Evolutionary conservation across 352 stramenopile species (phyloP).

Genomic region (Globisporangium nunn): DNA sequence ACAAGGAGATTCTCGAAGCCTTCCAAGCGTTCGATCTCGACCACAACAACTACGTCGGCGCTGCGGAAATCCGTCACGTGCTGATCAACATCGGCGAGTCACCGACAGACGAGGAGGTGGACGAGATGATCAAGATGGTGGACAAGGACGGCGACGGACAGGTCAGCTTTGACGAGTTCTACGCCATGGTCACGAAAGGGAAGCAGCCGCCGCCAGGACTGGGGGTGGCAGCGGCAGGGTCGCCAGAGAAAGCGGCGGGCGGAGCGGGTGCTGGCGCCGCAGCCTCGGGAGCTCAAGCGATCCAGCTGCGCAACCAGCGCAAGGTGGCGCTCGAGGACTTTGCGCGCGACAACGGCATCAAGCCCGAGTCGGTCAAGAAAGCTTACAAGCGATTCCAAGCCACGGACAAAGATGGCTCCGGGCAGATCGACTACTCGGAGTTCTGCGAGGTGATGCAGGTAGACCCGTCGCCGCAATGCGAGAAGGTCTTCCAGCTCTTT

Average conservation of each 20-base stretch:
- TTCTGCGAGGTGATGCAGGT: conserved; percentile 96
- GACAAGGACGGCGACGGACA: conserved; percentile 91
- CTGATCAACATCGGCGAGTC: conserved; percentile 95
- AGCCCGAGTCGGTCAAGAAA: conserved; percentile 95
- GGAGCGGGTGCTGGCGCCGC: conserved; percentile 16
- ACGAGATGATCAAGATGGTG: conserved; percentile 91
- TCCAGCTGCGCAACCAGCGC: conserved; percentile 91
- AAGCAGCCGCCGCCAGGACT: conserved; percentile 88
- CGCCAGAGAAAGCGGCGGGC: conserved; percentile 25
- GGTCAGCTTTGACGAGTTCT: conserved; percentile 93
- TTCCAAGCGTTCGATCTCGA: conserved; percentile 93
- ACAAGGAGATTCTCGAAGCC: conserved; percentile 89
- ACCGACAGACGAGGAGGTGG: conserved; percentile 92
- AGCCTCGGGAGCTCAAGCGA: conserved; percentile 50
- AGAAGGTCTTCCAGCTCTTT: conserved; percentile 93
- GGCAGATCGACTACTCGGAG: conserved; percentile 95
- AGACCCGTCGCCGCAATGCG: conserved; percentile 85
- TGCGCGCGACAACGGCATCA: conserved; percentile 92
- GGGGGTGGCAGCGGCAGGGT: conserved; percentile 25
- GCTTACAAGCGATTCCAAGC: conserved; percentile 95
- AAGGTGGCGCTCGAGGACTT: conserved; percentile 91
- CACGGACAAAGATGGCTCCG: conserved; percentile 91
- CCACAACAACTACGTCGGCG: conserved; percentile 91
- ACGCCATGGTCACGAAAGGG: conserved; percentile 92
- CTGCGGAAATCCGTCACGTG: conserved; percentile 89